Evolutionary conservation across 495 filamentous ascomycete genomes (phyloP).

Genomic region (Aspergillus asperescens): DNA sequence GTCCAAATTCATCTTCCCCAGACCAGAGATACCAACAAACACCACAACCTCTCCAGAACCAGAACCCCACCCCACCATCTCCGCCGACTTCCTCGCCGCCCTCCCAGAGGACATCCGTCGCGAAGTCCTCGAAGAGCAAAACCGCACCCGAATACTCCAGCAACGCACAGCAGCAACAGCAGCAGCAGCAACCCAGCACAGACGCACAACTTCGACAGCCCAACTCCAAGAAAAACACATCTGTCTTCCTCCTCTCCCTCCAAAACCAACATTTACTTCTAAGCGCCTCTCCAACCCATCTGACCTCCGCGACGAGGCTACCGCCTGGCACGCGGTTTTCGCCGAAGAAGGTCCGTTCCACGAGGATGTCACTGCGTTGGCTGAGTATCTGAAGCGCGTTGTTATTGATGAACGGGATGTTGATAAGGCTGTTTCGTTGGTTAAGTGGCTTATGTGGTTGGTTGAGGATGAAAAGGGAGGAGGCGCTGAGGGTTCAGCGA

Average conservation of each 20-base stretch:
- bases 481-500: neutral
- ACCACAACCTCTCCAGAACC: neutral
- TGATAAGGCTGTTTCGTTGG: slow-evolving; percentile 62
- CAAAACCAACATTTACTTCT: slow-evolving; percentile 61
- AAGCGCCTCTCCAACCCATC: slow-evolving; percentile 47
- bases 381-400: slow-evolving; percentile 61
- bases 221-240: slow-evolving; percentile 36
- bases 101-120: slow-evolving; percentile 73
- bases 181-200: neutral
- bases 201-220: slow-evolving; percentile 2
- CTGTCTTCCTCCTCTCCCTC: slow-evolving; percentile 45
- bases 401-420: slow-evolving; percentile 68
- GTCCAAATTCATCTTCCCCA: slow-evolving; percentile 55
- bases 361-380: slow-evolving; percentile 70
- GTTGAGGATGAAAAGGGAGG: slow-evolving; percentile 46
- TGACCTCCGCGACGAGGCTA: slow-evolving; percentile 58
- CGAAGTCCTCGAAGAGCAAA: slow-evolving; percentile 71
- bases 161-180: slow-evolving; percentile 16
- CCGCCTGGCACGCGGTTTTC: slow-evolving; percentile 64
- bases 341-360: slow-evolving; percentile 62
- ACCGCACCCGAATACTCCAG: slow-evolving; percentile 49
- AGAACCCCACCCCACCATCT: slow-evolving; percentile 33
- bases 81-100: slow-evolving; percentile 70
- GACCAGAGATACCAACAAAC: slow-evolving; percentile 15
- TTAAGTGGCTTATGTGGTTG: slow-evolving; percentile 68